phyloP scores from a whole-genome alignment of 768 basidiomycete species.

The Fomitopsis pulvina region DNA sequence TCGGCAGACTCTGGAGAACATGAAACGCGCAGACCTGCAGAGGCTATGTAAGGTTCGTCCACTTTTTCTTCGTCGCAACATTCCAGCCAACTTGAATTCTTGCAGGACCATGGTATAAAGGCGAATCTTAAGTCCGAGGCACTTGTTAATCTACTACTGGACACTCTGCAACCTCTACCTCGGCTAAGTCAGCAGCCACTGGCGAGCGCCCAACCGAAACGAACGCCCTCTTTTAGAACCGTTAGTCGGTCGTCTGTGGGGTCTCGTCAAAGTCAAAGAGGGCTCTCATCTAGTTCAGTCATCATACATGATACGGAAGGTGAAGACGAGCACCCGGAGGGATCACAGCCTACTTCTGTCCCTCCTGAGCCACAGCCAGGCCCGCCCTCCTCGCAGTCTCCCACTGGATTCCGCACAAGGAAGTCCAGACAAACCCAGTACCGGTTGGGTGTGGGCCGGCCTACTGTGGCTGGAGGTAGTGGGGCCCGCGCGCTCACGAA shows the following conservation, averaged over 20 bases:
- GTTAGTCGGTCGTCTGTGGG: constrained; percentile 22
- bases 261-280: constrained; percentile 21
- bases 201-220: constrained; percentile 15
- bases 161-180: constrained; percentile 29
- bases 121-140: constrained; percentile 80
- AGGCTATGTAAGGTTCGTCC: constrained; percentile 49
- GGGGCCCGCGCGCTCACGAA: constrained; percentile 64
- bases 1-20: constrained; percentile 42
- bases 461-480: constrained; percentile 54
- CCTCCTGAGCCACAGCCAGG: constrained; percentile 9
- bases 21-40: constrained; percentile 53
- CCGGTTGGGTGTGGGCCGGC: constrained; percentile 66
- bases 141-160: constrained; percentile 66
- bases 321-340: constrained; percentile 31
- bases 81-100: background rate
- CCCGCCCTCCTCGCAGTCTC: constrained; percentile 15
- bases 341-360: constrained; percentile 1
- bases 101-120: constrained; percentile 71
- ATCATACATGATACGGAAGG: constrained; percentile 38
- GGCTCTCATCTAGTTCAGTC: constrained; percentile 29
- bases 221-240: constrained; percentile 28
- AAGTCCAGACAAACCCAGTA: constrained; percentile 71
- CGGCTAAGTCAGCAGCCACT: background rate
- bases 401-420: constrained; percentile 41
- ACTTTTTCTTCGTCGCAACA: constrained; percentile 1